A percentile compares a stretch with the other conserved stretches of the same genome.
Evolutionary conservation across 345 rosid genomes (phyloP).

Genomic region (Acer campestre): DNA sequence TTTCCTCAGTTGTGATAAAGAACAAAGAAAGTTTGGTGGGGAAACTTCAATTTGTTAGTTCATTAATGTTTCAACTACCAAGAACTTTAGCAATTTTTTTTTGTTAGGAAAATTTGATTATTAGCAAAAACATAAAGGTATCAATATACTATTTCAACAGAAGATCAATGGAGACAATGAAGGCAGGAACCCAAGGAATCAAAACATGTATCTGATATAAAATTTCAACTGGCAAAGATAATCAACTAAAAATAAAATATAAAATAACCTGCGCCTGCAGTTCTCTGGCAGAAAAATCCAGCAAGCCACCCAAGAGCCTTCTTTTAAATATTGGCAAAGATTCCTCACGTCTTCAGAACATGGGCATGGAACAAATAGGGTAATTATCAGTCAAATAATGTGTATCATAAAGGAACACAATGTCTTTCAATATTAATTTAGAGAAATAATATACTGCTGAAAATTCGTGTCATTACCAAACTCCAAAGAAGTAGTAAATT

Average conservation of each 20-base stretch:
- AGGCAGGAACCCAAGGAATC: not conserved
- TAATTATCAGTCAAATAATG: slow-evolving; percentile 13
- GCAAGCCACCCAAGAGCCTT: slow-evolving; percentile 91
- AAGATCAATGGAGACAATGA: not conserved
- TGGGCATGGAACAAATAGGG: slow-evolving; percentile 25
- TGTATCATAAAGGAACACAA: slow-evolving; percentile 6
- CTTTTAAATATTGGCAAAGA: slow-evolving; percentile 94
- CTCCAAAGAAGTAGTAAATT: not conserved
- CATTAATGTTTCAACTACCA: not conserved
- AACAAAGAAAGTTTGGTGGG: not conserved
- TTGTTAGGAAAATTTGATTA: not conserved
- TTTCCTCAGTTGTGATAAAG: not conserved
- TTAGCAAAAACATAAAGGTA: not conserved
- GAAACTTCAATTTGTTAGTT: not conserved
- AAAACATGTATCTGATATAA: slow-evolving; percentile 1
- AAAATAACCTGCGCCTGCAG: slow-evolving; percentile 87
- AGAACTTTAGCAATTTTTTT: slow-evolving; percentile 1
- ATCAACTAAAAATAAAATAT: not conserved
- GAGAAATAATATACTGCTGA: not conserved
- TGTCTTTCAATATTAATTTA: slow-evolving; percentile 5
- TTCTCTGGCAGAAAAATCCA: slow-evolving; percentile 97
- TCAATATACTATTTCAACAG: not conserved
- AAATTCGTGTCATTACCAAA: slow-evolving; percentile 2
- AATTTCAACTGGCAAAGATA: not conserved
- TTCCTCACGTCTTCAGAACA: slow-evolving; percentile 84